phyloP scores from a whole-genome alignment of 805 yeast genomes.

The Candida gorgasii region DNA sequence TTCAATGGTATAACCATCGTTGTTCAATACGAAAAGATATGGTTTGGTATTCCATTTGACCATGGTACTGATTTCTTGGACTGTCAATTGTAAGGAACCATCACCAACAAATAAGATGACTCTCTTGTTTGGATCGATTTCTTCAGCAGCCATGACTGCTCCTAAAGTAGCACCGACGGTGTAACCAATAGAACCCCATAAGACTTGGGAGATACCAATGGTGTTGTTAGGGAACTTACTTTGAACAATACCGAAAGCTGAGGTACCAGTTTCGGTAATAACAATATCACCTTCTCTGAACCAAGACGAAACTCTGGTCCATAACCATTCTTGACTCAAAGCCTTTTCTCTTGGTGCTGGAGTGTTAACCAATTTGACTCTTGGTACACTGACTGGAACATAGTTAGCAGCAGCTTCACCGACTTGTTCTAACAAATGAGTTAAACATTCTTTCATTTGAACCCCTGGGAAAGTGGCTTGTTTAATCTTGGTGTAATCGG shows the following conservation, averaged over 20 bases:
- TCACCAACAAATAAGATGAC: conserved; percentile 71
- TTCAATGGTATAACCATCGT: conserved; percentile 75
- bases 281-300: conserved; percentile 66
- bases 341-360: conserved; percentile 32
- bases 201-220: conserved; percentile 69
- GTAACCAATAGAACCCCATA: conserved; percentile 77
- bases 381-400: conserved; percentile 57
- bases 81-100: conserved; percentile 74
- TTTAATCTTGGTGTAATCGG: conserved; percentile 41
- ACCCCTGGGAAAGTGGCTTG: conserved; percentile 44
- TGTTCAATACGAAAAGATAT: conserved; percentile 68
- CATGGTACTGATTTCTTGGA: conserved; percentile 71
- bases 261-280: conserved; percentile 73
- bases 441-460: conserved; percentile 47
- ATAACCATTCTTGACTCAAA: conserved; percentile 64
- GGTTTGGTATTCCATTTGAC: conserved; percentile 67
- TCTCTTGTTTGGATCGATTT: conserved; percentile 59
- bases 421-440: conserved; percentile 40
- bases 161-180: conserved; percentile 69
- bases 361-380: conserved; percentile 45
- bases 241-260: conserved; percentile 70
- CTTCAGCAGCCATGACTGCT: conserved; percentile 68
- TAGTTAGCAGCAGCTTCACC: conserved; percentile 42
- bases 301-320: conserved; percentile 66
- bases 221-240: conserved; percentile 63